Evolutionary conservation across 2,329 filamentous ascomycete genomes (phyloP).

Genomic region (Alternaria novae-zelandiae): DNA sequence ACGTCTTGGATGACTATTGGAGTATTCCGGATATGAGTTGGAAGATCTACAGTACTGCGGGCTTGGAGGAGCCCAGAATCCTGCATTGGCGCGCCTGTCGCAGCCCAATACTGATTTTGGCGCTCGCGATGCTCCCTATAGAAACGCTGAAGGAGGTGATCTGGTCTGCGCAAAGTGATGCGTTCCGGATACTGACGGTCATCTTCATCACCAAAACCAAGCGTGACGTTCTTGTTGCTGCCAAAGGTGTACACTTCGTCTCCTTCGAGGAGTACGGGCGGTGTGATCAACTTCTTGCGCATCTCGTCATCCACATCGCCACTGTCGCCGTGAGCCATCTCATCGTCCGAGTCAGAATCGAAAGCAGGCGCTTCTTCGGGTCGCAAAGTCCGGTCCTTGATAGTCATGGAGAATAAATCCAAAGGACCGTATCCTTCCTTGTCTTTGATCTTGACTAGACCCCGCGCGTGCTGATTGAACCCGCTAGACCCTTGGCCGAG

Average conservation of each 20-base stretch:
- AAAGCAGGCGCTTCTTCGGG: conserved; percentile 47
- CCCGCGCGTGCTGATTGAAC: conserved; percentile 68
- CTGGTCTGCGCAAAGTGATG: conserved; percentile 75
- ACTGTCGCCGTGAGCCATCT: conserved; percentile 45
- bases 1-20: conserved; percentile 81
- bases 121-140: conserved; percentile 70
- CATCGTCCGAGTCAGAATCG: conserved; percentile 62
- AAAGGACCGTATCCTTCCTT: conserved; percentile 93
- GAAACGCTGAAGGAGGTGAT: conserved; percentile 76
- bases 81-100: conserved; percentile 41
- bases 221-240: conserved; percentile 91
- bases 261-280: conserved; percentile 59
- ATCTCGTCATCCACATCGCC: conserved; percentile 52
- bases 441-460: conserved; percentile 93
- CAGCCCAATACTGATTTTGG: conserved; percentile 46
- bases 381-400: conserved; percentile 73
- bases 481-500: conserved; percentile 66
- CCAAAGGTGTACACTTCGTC: conserved; percentile 94
- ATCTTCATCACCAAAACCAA: conserved; percentile 94
- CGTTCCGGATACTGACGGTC: conserved; percentile 93
- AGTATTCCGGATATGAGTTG: conserved; percentile 72
- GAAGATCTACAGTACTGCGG: conserved; percentile 63
- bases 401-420: conserved; percentile 88
- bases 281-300: conserved; percentile 35
- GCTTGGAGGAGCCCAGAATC: conserved; percentile 36